Conservation (phyloP, 2,329 filamentous ascomycete genomes). For the Talaromyces albobiverticillius region DNA sequence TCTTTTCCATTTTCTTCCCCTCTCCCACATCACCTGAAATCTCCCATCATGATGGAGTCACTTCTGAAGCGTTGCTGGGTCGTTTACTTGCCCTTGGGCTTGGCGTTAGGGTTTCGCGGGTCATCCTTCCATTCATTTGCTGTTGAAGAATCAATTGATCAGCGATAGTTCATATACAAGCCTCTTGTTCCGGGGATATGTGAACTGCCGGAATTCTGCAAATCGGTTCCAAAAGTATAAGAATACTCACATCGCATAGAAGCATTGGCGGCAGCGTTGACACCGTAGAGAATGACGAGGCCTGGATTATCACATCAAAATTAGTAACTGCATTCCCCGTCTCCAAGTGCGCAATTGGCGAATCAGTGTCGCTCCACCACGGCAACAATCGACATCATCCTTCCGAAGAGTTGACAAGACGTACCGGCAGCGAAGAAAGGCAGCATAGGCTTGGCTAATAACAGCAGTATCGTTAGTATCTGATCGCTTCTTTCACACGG, state of each 20-base stretch:
- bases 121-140: slow-evolving; percentile 97
- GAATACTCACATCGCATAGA: slow-evolving; percentile 73
- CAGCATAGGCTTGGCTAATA: slow-evolving; percentile 78
- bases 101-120: slow-evolving; percentile 67
- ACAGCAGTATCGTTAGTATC: slow-evolving; percentile 27
- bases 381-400: too few species aligned
- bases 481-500: slow-evolving; percentile 16
- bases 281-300: slow-evolving; percentile 81
- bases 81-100: slow-evolving; percentile 26
- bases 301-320: slow-evolving; percentile 43
- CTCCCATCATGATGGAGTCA: background rate
- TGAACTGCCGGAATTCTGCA: background rate
- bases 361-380: background rate
- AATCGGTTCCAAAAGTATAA: background rate
- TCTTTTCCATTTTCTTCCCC: background rate
- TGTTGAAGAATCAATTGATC: slow-evolving; percentile 36
- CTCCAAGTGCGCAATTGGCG: slow-evolving; percentile 2
- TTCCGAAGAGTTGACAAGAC: slow-evolving; percentile 28
- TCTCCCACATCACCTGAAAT: background rate
- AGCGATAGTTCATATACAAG: background rate
- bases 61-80: background rate
- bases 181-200: background rate
- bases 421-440: slow-evolving; percentile 95
- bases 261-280: slow-evolving; percentile 77
- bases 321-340: slow-evolving; percentile 21